phyloP scores from a whole-genome alignment of 2,329 filamentous ascomycete genomes.

The Penicillium griseofulvum region DNA sequence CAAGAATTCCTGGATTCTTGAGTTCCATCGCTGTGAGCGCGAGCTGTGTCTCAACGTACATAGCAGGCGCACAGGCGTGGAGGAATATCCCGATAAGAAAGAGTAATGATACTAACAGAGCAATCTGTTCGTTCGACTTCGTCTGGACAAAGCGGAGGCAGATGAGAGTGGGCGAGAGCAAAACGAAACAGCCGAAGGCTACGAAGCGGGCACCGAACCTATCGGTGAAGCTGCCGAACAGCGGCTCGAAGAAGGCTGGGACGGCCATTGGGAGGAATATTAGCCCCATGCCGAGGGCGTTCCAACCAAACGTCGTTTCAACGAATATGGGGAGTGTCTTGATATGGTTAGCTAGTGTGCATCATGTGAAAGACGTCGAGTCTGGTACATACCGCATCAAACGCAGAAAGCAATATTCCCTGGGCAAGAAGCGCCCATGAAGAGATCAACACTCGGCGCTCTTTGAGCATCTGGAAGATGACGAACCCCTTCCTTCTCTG shows the following conservation, averaged over 20 bases:
- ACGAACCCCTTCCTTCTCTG: constrained; percentile 8
- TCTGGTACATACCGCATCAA: constrained; percentile 44
- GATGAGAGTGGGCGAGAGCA: constrained; percentile 60
- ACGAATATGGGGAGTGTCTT: constrained; percentile 54
- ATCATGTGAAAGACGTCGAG: constrained; percentile 5
- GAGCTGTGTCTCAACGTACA: constrained; percentile 69
- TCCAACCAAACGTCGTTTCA: constrained; percentile 54
- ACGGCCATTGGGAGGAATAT: constrained; percentile 60
- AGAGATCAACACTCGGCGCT: constrained; percentile 56
- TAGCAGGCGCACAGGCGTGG: constrained; percentile 59
- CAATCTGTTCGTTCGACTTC: constrained; percentile 59
- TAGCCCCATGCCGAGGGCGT: constrained; percentile 56
- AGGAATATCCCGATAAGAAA: constrained; percentile 59
- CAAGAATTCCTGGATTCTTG: constrained; percentile 66
- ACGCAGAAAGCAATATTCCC: constrained; percentile 51
- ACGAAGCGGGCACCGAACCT: constrained; percentile 62
- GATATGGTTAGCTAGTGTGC: not conserved
- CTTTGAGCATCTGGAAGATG: constrained; percentile 23
- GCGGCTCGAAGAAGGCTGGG: constrained; percentile 60
- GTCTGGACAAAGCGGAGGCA: constrained; percentile 62
- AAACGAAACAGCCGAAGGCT: constrained; percentile 54
- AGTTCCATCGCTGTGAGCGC: constrained; percentile 54
- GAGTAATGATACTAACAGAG: constrained; percentile 63
- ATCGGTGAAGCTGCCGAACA: constrained; percentile 54
- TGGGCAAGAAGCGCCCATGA: constrained; percentile 55